phyloP scores from a whole-genome alignment of 2,329 filamentous ascomycete species.

The Sporothrix inflata region DNA sequence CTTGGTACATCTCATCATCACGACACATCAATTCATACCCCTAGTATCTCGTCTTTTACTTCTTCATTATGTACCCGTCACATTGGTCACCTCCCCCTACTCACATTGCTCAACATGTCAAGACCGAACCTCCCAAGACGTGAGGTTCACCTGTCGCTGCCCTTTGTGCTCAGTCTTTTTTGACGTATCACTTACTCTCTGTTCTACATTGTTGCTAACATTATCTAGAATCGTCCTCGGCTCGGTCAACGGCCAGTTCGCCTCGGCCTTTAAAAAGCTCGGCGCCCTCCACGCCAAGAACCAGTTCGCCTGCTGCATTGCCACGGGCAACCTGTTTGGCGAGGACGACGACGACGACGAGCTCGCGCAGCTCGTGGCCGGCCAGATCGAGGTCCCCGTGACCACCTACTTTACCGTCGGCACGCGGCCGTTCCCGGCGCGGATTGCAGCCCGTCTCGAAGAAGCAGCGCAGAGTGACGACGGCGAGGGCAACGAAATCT shows the following conservation, averaged over 20 bases:
- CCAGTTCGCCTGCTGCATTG: constrained; percentile 80
- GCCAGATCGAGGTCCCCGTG: constrained; percentile 73
- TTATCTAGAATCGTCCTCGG: constrained; percentile 74
- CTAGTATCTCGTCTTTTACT: not conserved
- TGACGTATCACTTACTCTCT: not conserved
- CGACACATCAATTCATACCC: not conserved
- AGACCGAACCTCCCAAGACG: not conserved
- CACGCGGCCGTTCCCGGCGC: constrained; percentile 68
- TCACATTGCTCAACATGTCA: not conserved
- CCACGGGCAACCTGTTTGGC: constrained; percentile 82
- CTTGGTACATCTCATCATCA: no score
- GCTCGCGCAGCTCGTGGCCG: constrained; percentile 68
- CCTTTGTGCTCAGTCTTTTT: not conserved
- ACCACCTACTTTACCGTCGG: constrained; percentile 92
- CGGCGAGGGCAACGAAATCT: constrained; percentile 60
- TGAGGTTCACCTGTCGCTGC: not conserved
- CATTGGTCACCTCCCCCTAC: not conserved
- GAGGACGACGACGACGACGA: constrained; percentile 60
- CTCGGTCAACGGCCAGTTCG: constrained; percentile 77
- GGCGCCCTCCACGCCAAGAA: constrained; percentile 83
- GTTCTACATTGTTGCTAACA: not conserved
- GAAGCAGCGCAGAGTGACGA: constrained; percentile 40
- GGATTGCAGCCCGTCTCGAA: constrained; percentile 73
- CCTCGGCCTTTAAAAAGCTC: constrained; percentile 77
- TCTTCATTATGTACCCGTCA: not conserved